These are phyloP conservation scores for Penicillium maclennaniae DNA, from an alignment of 495 filamentous ascomycete genomes.

Conservation along the genomic window DNA sequence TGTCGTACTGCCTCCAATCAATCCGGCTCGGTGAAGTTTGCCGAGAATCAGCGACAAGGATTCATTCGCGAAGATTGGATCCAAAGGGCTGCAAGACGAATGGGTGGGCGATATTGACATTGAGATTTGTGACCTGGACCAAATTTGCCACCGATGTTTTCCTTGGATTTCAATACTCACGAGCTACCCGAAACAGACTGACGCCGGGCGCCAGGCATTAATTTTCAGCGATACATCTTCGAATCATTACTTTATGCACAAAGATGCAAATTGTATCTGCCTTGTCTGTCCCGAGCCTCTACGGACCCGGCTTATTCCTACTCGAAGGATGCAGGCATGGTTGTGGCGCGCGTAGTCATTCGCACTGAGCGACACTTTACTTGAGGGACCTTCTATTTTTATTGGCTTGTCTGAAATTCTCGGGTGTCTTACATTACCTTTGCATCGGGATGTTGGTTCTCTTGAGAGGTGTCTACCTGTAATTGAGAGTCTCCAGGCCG, in stretches of 20 bases:
- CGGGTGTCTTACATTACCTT: conserved; percentile 29
- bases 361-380: conserved; percentile 23
- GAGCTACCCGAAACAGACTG: conserved; percentile 3
- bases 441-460: conserved; percentile 39
- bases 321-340: conserved; percentile 34
- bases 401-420: conserved; percentile 16
- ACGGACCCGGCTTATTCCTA: conserved; percentile 25
- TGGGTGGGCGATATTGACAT: conserved; percentile 29
- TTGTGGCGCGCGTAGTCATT: conserved; percentile 33
- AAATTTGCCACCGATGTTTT: conserved; percentile 23
- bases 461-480: conserved; percentile 32
- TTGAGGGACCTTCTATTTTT: conserved; percentile 17
- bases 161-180: background rate
- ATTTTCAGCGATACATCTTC: conserved; percentile 32
- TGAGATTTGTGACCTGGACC: conserved; percentile 25
- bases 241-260: conserved; percentile 32
- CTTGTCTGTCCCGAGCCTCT: conserved; percentile 27
- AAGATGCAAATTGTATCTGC: conserved; percentile 41
- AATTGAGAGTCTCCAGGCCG: conserved; percentile 10
- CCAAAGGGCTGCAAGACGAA: conserved; percentile 13
- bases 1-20: conserved; percentile 45
- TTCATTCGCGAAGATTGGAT: conserved; percentile 15
- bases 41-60: conserved; percentile 40
- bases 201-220: conserved; percentile 17
- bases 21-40: conserved; percentile 44